Evolutionary conservation across 2,329 filamentous ascomycete species (phyloP).

Genomic region (Basipetospora chlamydospora): DNA sequence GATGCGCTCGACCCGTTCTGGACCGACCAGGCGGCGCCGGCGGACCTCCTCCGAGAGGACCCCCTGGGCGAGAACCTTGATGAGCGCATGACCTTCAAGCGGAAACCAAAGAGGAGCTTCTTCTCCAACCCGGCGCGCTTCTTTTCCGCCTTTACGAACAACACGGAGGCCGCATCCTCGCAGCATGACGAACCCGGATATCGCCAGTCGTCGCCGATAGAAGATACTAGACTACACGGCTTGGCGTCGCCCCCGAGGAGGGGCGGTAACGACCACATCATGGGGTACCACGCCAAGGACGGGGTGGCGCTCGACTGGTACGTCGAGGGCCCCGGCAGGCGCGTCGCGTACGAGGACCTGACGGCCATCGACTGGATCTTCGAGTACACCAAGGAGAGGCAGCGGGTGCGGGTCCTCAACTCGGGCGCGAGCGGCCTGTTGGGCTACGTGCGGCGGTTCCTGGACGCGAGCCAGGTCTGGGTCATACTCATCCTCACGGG

Average conservation of each 20-base stretch:
- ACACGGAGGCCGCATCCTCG: constrained; percentile 10
- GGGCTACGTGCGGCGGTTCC: constrained; percentile 56
- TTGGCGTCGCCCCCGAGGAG: background rate
- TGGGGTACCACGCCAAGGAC: constrained; percentile 24
- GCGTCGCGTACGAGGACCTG: constrained; percentile 89
- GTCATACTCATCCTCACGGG: constrained; percentile 75
- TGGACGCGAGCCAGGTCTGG: constrained; percentile 88
- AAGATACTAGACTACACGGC: constrained; percentile 1
- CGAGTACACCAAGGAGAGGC: constrained; percentile 91
- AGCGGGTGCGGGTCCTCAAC: constrained; percentile 65
- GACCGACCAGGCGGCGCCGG: constrained; percentile 21
- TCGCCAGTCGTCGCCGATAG: constrained; percentile 7
- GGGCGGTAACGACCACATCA: constrained; percentile 7
- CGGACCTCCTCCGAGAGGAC: constrained; percentile 36
- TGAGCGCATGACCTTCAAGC: constrained; percentile 55
- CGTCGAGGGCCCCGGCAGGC: constrained; percentile 70
- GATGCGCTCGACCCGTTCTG: constrained; percentile 33
- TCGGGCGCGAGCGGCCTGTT: constrained; percentile 55
- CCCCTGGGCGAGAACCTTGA: constrained; percentile 35
- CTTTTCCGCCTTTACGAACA: constrained; percentile 31
- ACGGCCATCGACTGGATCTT: constrained; percentile 99
- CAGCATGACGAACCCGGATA: background rate
- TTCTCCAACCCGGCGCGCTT: constrained; percentile 32
- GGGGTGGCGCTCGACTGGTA: constrained; percentile 61
- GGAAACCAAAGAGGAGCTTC: constrained; percentile 41